phyloP scores from a whole-genome alignment of 192 early-diverging fungal genomes.

The Oehlia diaphana region DNA sequence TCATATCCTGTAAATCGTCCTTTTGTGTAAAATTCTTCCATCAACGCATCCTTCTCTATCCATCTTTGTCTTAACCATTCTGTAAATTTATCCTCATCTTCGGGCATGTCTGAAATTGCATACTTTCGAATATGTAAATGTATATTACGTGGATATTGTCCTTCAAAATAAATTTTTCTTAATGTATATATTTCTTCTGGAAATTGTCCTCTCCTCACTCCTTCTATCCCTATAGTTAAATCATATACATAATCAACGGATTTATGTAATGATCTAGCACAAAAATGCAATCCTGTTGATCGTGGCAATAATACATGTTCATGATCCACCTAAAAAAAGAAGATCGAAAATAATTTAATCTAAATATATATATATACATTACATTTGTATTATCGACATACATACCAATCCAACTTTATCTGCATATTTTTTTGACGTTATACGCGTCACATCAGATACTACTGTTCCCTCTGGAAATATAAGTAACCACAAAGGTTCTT shows the following conservation, averaged over 20 bases:
- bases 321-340: conserved; percentile 49
- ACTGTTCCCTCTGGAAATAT: conserved; percentile 98
- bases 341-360: background rate
- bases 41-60: conserved; percentile 80
- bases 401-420: conserved; percentile 62
- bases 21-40: conserved; percentile 76
- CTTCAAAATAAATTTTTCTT: conserved; percentile 70
- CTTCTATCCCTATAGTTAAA: conserved; percentile 86
- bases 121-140: conserved; percentile 80
- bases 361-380: too few relatives aligned
- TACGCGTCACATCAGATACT: conserved; percentile 72
- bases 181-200: conserved; percentile 86
- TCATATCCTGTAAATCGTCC: conserved; percentile 64
- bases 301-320: conserved; percentile 83
- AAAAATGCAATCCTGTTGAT: conserved; percentile 77
- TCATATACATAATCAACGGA: conserved; percentile 80
- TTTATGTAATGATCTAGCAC: conserved; percentile 63
- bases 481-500: conserved; percentile 84
- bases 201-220: conserved; percentile 67
- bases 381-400: background rate
- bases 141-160: conserved; percentile 72
- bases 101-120: conserved; percentile 63
- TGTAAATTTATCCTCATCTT: conserved; percentile 68
- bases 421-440: conserved; percentile 68
- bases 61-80: conserved; percentile 78